Evolutionary conservation across 2,329 filamentous ascomycete species (phyloP), one percentile per base, ranked within the genome.

Genomic region (Cercospora canescens): DNA sequence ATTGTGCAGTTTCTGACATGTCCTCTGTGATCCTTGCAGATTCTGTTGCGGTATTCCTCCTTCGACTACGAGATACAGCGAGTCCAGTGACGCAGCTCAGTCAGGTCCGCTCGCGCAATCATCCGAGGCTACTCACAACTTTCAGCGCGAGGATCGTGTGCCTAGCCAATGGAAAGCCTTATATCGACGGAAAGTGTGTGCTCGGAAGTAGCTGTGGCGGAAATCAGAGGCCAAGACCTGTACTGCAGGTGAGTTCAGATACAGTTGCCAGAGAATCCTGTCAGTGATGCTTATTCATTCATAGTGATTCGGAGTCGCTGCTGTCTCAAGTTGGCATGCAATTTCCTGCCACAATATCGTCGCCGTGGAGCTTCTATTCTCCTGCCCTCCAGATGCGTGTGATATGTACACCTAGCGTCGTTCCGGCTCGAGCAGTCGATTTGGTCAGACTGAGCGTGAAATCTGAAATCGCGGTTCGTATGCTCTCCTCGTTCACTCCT

Each of bases 341-440:
- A 9, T 56, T 62, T 18, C n/a, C 50, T 18, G 24, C 3, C 48
- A 30, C 60, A 6, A 41, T 14, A n/a, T 41, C 50, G 3, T 45
- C 60, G 9, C 60, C 60, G n/a, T 55, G 60, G 60, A 62, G 14
- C 16, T 62, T 55, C 34, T 62, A 56, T 45, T 62, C 60, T 21
- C 7, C 18, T 11, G 28, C 28, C 12, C 37, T 62, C 2, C 34
- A 35, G n/a, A 62, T 62, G 60, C 60, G 50, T 30, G 26, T 55
- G 48, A 50, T 48, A 18, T 62, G 60, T 50, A 32, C 11, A 16
- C 60, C 60, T 4, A 24, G 48, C 37, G 16, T 18, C 12, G n/a
- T 62, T 21, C 34, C 60, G 30, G 48, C 26, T n/a, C 50, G 48
- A 56, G 48, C 50, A 9, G n/a, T 16, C 16, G 28, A 16, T 11